Base-by-base conservation (phyloP, 768 basidiomycete species). In the Phanerochaete sordida region DNA sequence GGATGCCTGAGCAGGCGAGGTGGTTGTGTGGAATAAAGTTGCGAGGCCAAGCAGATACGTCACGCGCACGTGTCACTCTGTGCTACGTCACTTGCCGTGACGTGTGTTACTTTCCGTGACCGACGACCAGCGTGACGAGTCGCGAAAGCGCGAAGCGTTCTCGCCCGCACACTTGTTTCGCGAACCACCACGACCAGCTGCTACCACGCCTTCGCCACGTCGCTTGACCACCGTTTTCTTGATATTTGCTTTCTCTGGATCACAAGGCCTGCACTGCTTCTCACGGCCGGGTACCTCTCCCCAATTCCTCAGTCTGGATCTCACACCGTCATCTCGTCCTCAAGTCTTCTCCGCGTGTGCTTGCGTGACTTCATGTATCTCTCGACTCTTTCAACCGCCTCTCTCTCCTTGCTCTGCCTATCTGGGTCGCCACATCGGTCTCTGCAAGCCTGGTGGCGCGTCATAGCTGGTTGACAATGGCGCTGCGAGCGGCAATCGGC, bases 1-100 rank as follows among this genome's bases (percentile, higher is more conserved):
- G 23, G 30, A 27, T 52, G 31, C 53, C 35, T 39, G 31, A 27
- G 33, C 33, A 54, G 53, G 53, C 53, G 53, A 43, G 33, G 53
- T 54, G 59, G 48, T 60, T 30, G 51, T 54, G 23, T 54, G 52
- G 59, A 60, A 47, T 52, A 24, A 48, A 60, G 43, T 52, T 33
- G 39, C n/a, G 35, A 51, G 21, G 27, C 46, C 56, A 13, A 23
- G 21, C 39, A 57, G 46, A 30, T 57, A 57, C 56, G 56, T 57
- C 56, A 57, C 56, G 43, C 35, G 51, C 21, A 35, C 8, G 26
- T 7, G 54, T 56, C 37, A 44, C 54, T 7, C 39, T 26, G 28
- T 26, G 48, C 27, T 23, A 51, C 30, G 30, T 51, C 6, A n/a
- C 50, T 33, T 27, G 31, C 19, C 30, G 13, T 51, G n/a, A 28